A percentile compares a stretch with the other conserved stretches of the same genome.
Evolutionary conservation across 495 filamentous ascomycete genomes (phyloP).

Genomic region (Podospora pseudocomata): DNA sequence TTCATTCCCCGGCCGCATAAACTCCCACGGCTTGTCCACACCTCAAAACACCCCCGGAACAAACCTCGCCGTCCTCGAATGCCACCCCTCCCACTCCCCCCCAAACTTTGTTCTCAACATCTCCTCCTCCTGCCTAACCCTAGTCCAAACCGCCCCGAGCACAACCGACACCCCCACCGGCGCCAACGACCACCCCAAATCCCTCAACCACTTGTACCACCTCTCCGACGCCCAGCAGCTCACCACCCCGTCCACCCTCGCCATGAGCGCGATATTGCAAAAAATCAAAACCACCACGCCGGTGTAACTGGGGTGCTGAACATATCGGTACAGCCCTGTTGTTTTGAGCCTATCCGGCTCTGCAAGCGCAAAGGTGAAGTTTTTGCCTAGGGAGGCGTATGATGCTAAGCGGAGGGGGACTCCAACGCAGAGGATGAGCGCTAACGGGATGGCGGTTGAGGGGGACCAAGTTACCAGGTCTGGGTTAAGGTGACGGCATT

Average conservation of each 20-base stretch:
- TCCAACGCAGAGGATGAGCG: conserved; percentile 33
- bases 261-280: conserved; percentile 24
- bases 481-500: conserved; percentile 23
- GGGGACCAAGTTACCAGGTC: conserved; percentile 34
- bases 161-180: conserved; percentile 3
- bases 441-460: conserved; percentile 21
- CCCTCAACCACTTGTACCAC: conserved; percentile 25
- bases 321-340: conserved; percentile 41
- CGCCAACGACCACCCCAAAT: conserved; percentile 16
- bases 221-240: conserved; percentile 34
- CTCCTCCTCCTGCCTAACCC: conserved; percentile 40
- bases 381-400: conserved; percentile 39
- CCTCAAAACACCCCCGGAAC: conserved; percentile 30
- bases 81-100: conserved; percentile 43
- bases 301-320: conserved; percentile 51
- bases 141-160: conserved; percentile 16
- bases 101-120: conserved; percentile 44
- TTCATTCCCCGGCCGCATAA: no score
- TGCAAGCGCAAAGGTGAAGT: conserved; percentile 49
- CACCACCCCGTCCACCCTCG: conserved; percentile 25
- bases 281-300: conserved; percentile 24
- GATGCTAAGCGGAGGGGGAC: conserved; percentile 35
- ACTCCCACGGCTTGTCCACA: no score
- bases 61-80: conserved; percentile 32
- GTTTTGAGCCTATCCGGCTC: conserved; percentile 43